Percentiles rank a stretch among this genome's conserved stretches.
These are phyloP conservation scores for Trichoderma guizhouense DNA, from an alignment of 2,329 filamentous ascomycete species.

Conservation along the genomic window DNA sequence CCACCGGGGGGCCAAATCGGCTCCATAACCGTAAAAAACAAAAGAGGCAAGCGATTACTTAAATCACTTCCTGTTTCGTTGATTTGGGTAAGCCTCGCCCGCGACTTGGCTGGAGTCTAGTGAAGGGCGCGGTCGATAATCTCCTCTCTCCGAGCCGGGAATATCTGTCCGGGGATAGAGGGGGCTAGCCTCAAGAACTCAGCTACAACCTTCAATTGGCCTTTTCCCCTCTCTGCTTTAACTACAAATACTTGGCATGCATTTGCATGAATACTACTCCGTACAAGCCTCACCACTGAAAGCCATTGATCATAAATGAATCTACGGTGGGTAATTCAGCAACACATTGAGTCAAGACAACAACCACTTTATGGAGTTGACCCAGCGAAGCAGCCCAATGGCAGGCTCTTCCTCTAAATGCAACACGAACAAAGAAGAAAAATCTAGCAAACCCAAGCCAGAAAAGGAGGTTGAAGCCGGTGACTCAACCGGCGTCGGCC, in stretches of 20 bases:
- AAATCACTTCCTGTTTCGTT: neutral
- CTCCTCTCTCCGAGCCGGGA: neutral
- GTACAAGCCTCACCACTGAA: neutral
- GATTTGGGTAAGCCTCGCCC: neutral
- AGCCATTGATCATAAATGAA: neutral
- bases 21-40: neutral
- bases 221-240: neutral
- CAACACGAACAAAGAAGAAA: neutral
- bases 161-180: neutral
- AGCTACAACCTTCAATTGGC: neutral
- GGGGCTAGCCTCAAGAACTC: neutral
- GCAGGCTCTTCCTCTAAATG: neutral
- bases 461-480: neutral
- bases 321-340: neutral
- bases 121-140: neutral
- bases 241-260: neutral
- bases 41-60: neutral
- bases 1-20: neutral
- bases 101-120: neutral
- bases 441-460: neutral
- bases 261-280: too few species aligned
- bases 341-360: neutral
- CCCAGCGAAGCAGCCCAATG: neutral
- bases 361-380: neutral
- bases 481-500: neutral